Base-by-base conservation (phyloP, 2,329 filamentous ascomycete species). In the Pseudogymnoascus sp. region DNA sequence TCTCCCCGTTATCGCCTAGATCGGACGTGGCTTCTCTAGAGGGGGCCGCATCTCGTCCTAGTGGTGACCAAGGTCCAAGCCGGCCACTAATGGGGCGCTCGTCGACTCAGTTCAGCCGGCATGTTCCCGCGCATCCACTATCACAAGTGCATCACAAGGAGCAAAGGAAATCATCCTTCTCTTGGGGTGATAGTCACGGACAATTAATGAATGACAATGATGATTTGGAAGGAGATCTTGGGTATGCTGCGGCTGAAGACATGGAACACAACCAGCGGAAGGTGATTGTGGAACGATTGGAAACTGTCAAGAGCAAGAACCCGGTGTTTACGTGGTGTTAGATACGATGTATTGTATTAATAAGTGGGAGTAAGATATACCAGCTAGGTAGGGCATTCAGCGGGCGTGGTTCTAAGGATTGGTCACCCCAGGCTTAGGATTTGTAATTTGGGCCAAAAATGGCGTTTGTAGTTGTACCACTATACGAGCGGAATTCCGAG, bases 241-340 rank as follows among this genome's bases (percentile, higher is more conserved):
- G 94, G 8, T 99, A 96, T 75, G 91, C 92, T 9, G 93, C 92
- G 0, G 94, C 94, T 0, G 91, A 93, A 73, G 94, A 91, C 25
- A 91, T 96, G 84, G 94, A 97, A 75, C 90, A 90, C 11, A 90
- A 92, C 70, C 87, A 89, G 73, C 84, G 92, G 69, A 96, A 94
- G 76, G 94, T 99, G 58, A 97, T 99, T 79, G 92, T 99, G 58
- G 94, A 99, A 80, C 82, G 94, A 66, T 78, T 99, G 63, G 94
- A 99, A 79, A 90, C 93, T 64, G 94, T 99, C 65, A 97, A 97
- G 81, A 91, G 87, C 72, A 89, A 89, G 73, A 95, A 96, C 72
- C 94, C 94, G 1, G 92, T 99, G 33, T 99, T 99, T 76, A 96
- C 90, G 49, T 99, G 94, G 90, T 99, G 94, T 79, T 97, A 78